These are phyloP conservation scores for Nicotiana attenuata DNA, from an alignment of 257 asterid genomes.

Conservation along the genomic window DNA sequence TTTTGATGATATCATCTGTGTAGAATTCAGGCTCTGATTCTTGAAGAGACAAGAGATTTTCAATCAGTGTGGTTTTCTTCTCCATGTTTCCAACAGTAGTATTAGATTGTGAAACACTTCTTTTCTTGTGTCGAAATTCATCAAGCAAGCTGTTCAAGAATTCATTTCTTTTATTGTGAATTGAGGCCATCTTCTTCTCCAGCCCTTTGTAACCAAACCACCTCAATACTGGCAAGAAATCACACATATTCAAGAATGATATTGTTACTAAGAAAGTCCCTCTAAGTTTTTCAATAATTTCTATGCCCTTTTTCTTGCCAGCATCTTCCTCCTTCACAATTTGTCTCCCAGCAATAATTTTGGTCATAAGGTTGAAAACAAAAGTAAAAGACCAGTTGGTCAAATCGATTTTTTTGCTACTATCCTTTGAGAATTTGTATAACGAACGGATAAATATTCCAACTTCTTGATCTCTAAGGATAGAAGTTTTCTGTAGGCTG, in stretches of 20 bases:
- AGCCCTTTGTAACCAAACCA: slow-evolving; percentile 48
- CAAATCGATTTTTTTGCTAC: slow-evolving; percentile 10
- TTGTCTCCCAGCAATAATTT: slow-evolving; percentile 32
- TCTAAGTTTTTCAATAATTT: slow-evolving; percentile 18
- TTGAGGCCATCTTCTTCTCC: slow-evolving; percentile 23
- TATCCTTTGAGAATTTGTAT: neutral
- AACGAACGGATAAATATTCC: slow-evolving; percentile 19
- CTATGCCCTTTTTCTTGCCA: slow-evolving; percentile 28
- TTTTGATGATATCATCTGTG: slow-evolving; percentile 42
- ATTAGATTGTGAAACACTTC: neutral
- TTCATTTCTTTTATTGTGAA: slow-evolving; percentile 33
- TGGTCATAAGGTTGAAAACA: slow-evolving; percentile 29
- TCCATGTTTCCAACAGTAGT: neutral
- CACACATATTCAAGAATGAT: slow-evolving; percentile 13
- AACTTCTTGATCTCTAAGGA: slow-evolving; percentile 30
- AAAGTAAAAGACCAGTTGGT: slow-evolving; percentile 25
- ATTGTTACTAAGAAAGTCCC: slow-evolving; percentile 15
- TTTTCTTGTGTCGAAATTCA: slow-evolving; percentile 17
- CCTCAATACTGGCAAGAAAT: slow-evolving; percentile 33
- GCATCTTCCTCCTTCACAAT: slow-evolving; percentile 32
- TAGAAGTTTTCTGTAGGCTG: slow-evolving; percentile 33
- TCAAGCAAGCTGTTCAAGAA: slow-evolving; percentile 31
- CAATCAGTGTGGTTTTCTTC: slow-evolving; percentile 15
- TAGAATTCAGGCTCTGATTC: slow-evolving; percentile 46
- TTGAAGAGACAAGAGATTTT: slow-evolving; percentile 34